Evolutionary conservation across 2,329 filamentous ascomycete species (phyloP).

Genomic region (Aspergillus ochraceoroseus): DNA sequence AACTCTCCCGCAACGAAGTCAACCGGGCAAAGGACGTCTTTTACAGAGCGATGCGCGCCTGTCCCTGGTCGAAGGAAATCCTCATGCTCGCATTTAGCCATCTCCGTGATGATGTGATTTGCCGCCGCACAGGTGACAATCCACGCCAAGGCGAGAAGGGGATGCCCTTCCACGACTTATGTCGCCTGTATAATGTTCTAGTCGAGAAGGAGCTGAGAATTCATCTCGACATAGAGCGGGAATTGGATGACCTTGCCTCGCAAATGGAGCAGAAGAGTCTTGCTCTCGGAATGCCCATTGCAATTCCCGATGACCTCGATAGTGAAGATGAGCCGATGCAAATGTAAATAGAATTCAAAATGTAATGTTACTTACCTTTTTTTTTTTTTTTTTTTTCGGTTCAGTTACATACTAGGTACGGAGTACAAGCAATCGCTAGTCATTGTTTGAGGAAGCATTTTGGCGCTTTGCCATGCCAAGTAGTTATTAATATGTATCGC

Average conservation of each 20-base stretch:
- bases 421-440: too few relatives aligned
- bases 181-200: constrained; percentile 52
- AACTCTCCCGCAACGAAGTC: constrained; percentile 39
- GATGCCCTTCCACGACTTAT: constrained; percentile 48
- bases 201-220: constrained; percentile 59
- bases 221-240: constrained; percentile 51
- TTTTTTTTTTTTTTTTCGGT: too few relatives aligned
- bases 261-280: constrained; percentile 16
- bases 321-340: constrained; percentile 24
- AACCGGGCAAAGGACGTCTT: constrained; percentile 49
- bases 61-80: constrained; percentile 62
- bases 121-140: constrained; percentile 4
- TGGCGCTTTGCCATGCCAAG: too few relatives aligned
- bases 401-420: too few relatives aligned
- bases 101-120: constrained; percentile 32
- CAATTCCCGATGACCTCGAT: constrained; percentile 31
- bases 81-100: constrained; percentile 54
- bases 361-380: too few relatives aligned
- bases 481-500: too few relatives aligned
- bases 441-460: too few relatives aligned
- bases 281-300: constrained; percentile 18
- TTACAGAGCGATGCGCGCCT: constrained; percentile 51
- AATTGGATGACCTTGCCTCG: constrained; percentile 33
- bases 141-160: constrained; percentile 18
- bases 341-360: constrained; percentile 7